Evolutionary conservation across 2,329 filamentous ascomycete genomes (phyloP).

Genomic region (Chaetomium olivaceum): DNA sequence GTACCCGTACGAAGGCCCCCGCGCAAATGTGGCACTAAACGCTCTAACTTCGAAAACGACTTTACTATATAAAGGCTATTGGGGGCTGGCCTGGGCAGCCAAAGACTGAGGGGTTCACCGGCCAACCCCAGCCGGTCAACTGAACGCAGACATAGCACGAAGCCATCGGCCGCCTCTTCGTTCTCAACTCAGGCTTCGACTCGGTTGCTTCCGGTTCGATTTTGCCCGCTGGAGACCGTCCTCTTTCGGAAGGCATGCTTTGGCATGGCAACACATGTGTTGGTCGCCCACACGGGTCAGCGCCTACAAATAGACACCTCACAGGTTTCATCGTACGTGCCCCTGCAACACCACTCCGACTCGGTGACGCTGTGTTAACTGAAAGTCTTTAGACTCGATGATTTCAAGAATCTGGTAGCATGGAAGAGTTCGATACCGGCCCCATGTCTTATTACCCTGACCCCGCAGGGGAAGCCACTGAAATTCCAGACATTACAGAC

Average conservation of each 20-base stretch:
- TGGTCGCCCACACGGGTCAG: conserved; percentile 90
- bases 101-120: not conserved
- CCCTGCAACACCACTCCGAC: not conserved
- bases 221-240: not conserved
- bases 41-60: not conserved
- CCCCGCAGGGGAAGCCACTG: conserved; percentile 78
- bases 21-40: not conserved
- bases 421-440: conserved; percentile 71
- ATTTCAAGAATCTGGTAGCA: conserved; percentile 78
- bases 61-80: not conserved
- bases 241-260: conserved; percentile 47
- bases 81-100: not conserved
- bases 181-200: not conserved
- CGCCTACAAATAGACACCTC: conserved; percentile 76
- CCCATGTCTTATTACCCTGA: conserved; percentile 84
- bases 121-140: not conserved
- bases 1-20: not conserved
- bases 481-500: conserved; percentile 76
- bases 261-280: conserved; percentile 85
- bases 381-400: conserved; percentile 65
- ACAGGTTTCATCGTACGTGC: conserved; percentile 68
- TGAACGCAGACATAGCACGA: not conserved
- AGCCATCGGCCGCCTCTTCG: not conserved
- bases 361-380: conserved; percentile 27
- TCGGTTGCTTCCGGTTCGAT: not conserved